A percentile compares a stretch with the other conserved stretches of the same genome.
Conservation (phyloP, 257 asterid species). For the Solanum acaule region DNA sequence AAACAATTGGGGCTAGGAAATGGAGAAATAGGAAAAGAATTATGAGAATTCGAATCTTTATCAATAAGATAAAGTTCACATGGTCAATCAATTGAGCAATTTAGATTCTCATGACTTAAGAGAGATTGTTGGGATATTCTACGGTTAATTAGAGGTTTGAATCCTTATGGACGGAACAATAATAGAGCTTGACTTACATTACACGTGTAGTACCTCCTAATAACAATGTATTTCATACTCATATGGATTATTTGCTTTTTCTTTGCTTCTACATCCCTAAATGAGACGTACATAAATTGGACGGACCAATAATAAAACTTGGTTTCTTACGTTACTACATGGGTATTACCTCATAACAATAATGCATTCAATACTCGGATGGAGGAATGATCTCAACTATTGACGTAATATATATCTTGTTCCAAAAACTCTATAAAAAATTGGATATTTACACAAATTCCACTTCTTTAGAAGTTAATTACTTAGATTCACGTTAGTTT, state of each 20-base stretch:
- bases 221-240: too few species aligned
- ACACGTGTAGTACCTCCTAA: not conserved
- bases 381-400: not conserved
- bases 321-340: not conserved
- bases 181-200: too few species aligned
- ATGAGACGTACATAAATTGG: not conserved
- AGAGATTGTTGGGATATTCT: not conserved
- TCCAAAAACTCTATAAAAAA: not conserved
- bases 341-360: not conserved
- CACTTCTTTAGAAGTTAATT: too few species aligned
- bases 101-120: too few species aligned
- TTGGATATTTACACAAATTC: too few species aligned
- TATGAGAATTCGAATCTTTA: too few species aligned
- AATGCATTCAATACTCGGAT: not conserved
- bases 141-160: not conserved
- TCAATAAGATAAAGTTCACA: not conserved
- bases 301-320: too few species aligned
- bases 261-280: not conserved
- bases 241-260: too few species aligned
- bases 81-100: not conserved
- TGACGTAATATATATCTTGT: not conserved
- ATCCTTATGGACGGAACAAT: too few species aligned
- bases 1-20: not conserved
- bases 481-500: too few species aligned
- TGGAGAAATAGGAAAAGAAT: not conserved